A percentile compares a stretch with the other conserved stretches of the same genome.
Evolutionary conservation across 805 yeast genomes (phyloP).

Genomic region (Cyberlindnera sargentensis): DNA sequence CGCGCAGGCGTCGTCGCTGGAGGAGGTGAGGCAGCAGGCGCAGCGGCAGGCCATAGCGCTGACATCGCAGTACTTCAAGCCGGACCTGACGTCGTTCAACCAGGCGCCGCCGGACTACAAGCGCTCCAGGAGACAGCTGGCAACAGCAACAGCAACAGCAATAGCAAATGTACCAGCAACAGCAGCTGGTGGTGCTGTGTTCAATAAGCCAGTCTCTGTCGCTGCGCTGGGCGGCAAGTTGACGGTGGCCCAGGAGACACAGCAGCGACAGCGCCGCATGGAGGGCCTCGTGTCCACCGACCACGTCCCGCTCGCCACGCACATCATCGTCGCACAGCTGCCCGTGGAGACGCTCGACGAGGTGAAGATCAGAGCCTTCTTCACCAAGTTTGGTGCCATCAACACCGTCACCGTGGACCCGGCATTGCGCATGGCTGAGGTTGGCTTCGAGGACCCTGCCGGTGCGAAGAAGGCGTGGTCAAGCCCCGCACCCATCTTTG

Average conservation of each 20-base stretch:
- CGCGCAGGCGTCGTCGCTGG: constrained; percentile 1
- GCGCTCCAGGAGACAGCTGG: not conserved
- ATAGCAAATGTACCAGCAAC: not conserved
- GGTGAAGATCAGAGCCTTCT: constrained; percentile 26
- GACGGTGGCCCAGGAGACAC: constrained; percentile 2
- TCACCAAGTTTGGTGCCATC: constrained; percentile 36
- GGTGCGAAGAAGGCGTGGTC: constrained; percentile 37
- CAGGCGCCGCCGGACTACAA: constrained; percentile 7
- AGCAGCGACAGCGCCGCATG: constrained; percentile 5
- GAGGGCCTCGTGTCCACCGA: constrained; percentile 2
- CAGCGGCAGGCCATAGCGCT: constrained; percentile 6
- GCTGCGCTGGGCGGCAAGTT: no score
- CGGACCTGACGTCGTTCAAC: constrained; percentile 10
- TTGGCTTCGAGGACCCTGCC: constrained; percentile 31
- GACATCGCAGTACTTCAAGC: constrained; percentile 8
- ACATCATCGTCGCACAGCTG: constrained; percentile 33
- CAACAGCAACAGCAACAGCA: not conserved
- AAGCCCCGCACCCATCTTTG: constrained; percentile 38
- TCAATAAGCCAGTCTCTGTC: no score
- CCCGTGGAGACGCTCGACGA: constrained; percentile 37
- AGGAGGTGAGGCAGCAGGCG: constrained; percentile 5
- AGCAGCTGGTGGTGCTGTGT: not conserved
- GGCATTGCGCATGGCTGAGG: constrained; percentile 27
- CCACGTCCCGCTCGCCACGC: constrained; percentile 10
- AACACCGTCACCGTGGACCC: constrained; percentile 23